These are phyloP conservation scores for Russula sp. DNA, from an alignment of 768 basidiomycete genomes.

Conservation along the genomic window DNA sequence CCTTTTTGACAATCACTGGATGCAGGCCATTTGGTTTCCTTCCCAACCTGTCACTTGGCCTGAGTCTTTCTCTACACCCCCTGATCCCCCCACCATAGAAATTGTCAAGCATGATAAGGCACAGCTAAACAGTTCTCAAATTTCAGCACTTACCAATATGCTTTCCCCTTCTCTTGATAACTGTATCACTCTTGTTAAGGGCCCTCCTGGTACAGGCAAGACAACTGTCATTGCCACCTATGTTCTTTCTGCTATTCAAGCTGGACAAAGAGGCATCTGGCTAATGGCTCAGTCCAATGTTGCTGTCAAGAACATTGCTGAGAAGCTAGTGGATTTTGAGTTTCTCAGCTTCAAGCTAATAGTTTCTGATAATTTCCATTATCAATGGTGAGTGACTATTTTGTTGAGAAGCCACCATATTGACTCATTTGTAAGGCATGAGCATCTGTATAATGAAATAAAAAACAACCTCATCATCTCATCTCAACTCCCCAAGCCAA, in stretches of 20 bases:
- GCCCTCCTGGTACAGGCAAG: slow-evolving; percentile 33
- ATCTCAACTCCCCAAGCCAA: slow-evolving; percentile 27
- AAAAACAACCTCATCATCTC: slow-evolving; percentile 48
- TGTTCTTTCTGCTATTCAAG: slow-evolving; percentile 29
- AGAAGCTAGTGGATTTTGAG: slow-evolving; percentile 55
- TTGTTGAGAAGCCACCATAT: slow-evolving; percentile 17
- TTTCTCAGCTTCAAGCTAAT: slow-evolving; percentile 58
- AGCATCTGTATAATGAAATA: slow-evolving; percentile 59
- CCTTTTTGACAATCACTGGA: slow-evolving; percentile 35
- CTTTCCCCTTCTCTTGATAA: slow-evolving; percentile 32
- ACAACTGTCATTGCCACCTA: slow-evolving; percentile 33
- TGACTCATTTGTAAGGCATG: slow-evolving; percentile 52
- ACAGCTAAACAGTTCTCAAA: slow-evolving; percentile 39
- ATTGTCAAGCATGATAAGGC: slow-evolving; percentile 25
- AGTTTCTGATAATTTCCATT: slow-evolving; percentile 65
- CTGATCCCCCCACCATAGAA: slow-evolving; percentile 23
- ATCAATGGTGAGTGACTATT: slow-evolving; percentile 48
- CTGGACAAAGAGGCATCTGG: slow-evolving; percentile 50
- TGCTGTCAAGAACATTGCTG: slow-evolving; percentile 86
- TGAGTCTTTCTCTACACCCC: slow-evolving; percentile 27
- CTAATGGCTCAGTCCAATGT: slow-evolving; percentile 82
- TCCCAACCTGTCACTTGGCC: slow-evolving; percentile 36
- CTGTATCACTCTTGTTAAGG: slow-evolving; percentile 33
- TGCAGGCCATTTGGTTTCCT: slow-evolving; percentile 33
- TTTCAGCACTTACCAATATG: slow-evolving; percentile 34